These are phyloP conservation scores for Aureobasidium zeae DNA, from an alignment of 2,329 filamentous ascomycete genomes.

Conservation along the genomic window DNA sequence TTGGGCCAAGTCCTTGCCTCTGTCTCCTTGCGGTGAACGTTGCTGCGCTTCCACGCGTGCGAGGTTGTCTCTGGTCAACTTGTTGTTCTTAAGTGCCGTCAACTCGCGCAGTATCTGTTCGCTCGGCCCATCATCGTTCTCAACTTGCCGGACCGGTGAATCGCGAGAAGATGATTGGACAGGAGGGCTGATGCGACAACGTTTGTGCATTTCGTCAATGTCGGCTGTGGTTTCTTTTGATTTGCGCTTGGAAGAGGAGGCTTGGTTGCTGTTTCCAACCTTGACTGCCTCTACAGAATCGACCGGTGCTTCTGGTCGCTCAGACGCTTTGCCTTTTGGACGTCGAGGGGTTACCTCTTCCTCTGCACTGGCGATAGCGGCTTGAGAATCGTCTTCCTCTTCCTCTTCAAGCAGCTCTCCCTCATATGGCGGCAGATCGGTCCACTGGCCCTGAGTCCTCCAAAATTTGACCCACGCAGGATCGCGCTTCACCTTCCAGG, in stretches of 20 bases:
- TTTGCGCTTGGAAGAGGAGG: not conserved
- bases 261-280: not conserved
- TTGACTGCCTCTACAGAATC: not conserved
- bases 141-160: no score
- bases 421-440: no score
- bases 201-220: not conserved
- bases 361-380: no score
- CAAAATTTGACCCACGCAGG: conserved; percentile 5
- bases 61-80: conserved; percentile 28
- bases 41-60: conserved; percentile 26
- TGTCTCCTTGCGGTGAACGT: conserved; percentile 11
- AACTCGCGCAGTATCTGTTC: conserved; percentile 15
- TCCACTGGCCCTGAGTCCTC: conserved; percentile 8
- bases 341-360: not conserved
- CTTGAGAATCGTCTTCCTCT: no score
- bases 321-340: no score
- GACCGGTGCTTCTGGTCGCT: no score
- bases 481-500: not conserved
- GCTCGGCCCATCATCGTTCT: conserved; percentile 10
- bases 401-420: no score
- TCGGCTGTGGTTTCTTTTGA: not conserved
- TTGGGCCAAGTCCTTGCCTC: conserved; percentile 24
- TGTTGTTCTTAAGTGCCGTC: not conserved
- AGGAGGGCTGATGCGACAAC: not conserved
- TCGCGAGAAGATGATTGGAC: not conserved